Conservation (phyloP, 2,329 filamentous ascomycete species). For the Phialocephala subalpina region DNA sequence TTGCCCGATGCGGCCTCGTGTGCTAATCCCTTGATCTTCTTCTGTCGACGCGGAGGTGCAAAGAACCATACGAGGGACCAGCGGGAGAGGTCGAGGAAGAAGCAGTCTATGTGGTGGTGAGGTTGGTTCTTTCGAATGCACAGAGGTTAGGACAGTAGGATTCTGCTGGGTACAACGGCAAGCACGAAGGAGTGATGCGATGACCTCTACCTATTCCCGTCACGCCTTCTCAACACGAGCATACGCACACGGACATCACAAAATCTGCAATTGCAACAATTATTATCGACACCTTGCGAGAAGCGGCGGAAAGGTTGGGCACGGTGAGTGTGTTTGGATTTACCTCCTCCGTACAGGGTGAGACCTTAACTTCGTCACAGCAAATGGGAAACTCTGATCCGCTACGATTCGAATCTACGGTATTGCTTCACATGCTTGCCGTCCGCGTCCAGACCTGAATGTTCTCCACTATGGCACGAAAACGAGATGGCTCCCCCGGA, state of each 20-base stretch:
- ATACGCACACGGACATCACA: not conserved
- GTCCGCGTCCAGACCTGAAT: not conserved
- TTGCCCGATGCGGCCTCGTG: slow-evolving; percentile 9
- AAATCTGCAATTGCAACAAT: not conserved
- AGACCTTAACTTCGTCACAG: slow-evolving; percentile 2
- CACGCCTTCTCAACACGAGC: not conserved
- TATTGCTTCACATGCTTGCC: not conserved
- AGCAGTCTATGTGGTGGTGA: not conserved
- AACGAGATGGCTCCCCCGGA: slow-evolving; percentile 20
- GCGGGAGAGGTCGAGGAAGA: not conserved
- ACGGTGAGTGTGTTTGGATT: not conserved
- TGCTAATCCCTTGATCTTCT: not conserved
- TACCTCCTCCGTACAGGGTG: not conserved
- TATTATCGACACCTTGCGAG: not conserved
- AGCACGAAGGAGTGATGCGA: not conserved
- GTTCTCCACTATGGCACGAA: not conserved
- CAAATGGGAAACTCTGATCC: not conserved
- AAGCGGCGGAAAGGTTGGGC: not conserved
- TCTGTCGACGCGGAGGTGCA: not conserved
- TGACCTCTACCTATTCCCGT: not conserved
- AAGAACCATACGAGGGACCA: not conserved
- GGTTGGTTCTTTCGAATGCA: not conserved
- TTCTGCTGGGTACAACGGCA: not conserved
- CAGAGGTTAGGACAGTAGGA: not conserved
- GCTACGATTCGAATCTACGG: not conserved